phyloP scores from a whole-genome alignment of 148 eudicot genomes.

The Vaccinium myrtillus region DNA sequence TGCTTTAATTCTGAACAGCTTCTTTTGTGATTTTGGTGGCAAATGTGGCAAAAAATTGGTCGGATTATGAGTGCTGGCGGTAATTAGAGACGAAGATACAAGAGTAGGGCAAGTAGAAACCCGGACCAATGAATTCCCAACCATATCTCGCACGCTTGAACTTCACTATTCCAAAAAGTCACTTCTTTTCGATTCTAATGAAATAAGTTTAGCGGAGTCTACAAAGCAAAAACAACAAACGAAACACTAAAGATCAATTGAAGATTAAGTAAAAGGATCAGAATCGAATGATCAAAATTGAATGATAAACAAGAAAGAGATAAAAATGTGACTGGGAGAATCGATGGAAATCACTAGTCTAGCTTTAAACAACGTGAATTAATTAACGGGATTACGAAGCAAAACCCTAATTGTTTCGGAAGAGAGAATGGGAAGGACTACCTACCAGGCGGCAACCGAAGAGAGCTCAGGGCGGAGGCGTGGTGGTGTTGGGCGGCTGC shows the following conservation, averaged over 20 bases:
- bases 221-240: neutral
- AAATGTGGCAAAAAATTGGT: slow-evolving; percentile 41
- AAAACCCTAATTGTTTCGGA: neutral
- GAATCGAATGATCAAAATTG: neutral
- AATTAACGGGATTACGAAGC: neutral
- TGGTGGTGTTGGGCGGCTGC: neutral
- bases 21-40: slow-evolving; percentile 39
- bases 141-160: slow-evolving; percentile 35
- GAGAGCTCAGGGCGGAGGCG: neutral
- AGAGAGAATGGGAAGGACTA: neutral
- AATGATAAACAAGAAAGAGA: neutral
- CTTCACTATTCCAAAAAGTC: neutral
- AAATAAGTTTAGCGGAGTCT: slow-evolving; percentile 2
- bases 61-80: slow-evolving; percentile 21
- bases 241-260: neutral
- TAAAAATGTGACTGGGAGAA: neutral
- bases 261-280: neutral
- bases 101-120: slow-evolving; percentile 36
- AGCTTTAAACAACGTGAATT: neutral
- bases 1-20: slow-evolving; percentile 37
- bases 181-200: neutral
- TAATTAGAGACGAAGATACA: slow-evolving; percentile 32
- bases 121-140: slow-evolving; percentile 44
- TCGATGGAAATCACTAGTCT: neutral
- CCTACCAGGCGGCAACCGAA: neutral